Percentiles rank a stretch among this genome's conserved stretches.
phyloP scores from a whole-genome alignment of 139 green algal species.

The Diplosphaera chodatii region DNA sequence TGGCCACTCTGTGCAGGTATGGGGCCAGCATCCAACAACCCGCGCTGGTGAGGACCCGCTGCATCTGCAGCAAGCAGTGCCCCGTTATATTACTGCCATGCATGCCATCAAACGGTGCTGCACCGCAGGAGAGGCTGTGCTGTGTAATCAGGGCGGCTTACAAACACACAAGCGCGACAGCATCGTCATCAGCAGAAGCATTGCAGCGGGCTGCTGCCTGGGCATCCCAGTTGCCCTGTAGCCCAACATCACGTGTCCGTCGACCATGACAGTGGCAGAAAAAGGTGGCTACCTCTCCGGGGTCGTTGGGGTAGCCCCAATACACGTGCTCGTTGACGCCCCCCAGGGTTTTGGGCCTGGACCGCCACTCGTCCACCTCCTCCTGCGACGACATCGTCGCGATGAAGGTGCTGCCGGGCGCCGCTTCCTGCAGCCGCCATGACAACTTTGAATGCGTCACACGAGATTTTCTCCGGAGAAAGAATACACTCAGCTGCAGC shows the following conservation, averaged over 20 bases:
- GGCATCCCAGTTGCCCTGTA: neutral
- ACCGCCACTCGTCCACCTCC: neutral
- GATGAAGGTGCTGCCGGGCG: neutral
- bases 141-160: too few relatives aligned
- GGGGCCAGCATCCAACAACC: neutral
- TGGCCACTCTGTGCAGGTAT: neutral
- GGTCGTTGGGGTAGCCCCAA: neutral
- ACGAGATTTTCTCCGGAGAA: too few relatives aligned
- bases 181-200: too few relatives aligned
- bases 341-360: neutral
- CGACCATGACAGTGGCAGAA: neutral
- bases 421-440: neutral
- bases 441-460: too few relatives aligned
- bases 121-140: too few relatives aligned
- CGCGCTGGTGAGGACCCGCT: too few relatives aligned
- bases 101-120: too few relatives aligned
- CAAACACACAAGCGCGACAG: too few relatives aligned
- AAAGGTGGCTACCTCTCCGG: neutral
- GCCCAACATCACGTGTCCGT: neutral
- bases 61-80: too few relatives aligned
- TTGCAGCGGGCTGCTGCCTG: too few relatives aligned
- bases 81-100: too few relatives aligned
- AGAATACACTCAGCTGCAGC: too few relatives aligned
- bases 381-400: neutral
- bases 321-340: neutral